phyloP scores from a whole-genome alignment of 768 basidiomycete genomes.

The Coprinopsis marcescibilis region DNA sequence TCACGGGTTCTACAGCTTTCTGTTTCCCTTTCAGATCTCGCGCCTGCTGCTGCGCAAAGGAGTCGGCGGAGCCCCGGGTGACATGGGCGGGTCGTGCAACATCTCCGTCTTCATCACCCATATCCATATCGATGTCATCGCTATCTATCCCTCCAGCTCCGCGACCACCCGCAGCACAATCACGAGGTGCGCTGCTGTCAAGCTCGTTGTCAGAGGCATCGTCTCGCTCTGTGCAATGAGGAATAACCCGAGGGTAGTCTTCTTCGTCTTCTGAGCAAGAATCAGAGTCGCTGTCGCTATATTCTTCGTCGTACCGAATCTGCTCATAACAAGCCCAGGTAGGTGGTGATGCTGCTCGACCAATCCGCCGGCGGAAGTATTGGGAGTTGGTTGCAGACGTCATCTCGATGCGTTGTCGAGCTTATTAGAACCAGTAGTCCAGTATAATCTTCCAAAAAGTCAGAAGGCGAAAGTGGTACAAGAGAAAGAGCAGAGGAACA shows the following conservation, averaged over 20 bases:
- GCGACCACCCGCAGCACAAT: slow-evolving; percentile 7
- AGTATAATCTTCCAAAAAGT: too few species aligned
- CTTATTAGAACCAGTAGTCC: too few species aligned
- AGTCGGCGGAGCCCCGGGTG: background rate
- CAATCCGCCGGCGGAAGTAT: slow-evolving; percentile 68
- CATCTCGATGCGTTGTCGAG: too few species aligned
- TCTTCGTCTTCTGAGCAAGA: slow-evolving; percentile 76
- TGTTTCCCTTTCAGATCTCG: slow-evolving; percentile 78
- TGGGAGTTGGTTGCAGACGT: slow-evolving; percentile 34
- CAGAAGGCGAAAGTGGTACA: too few species aligned
- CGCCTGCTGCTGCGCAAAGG: slow-evolving; percentile 29
- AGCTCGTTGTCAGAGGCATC: slow-evolving; percentile 9
- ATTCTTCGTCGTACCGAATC: slow-evolving; percentile 68
- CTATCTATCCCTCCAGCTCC: slow-evolving; percentile 14
- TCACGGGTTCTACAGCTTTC: slow-evolving; percentile 65
- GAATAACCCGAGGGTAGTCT: slow-evolving; percentile 35
- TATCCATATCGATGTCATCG: slow-evolving; percentile 44
- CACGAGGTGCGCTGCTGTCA: slow-evolving; percentile 11
- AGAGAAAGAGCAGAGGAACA: too few species aligned
- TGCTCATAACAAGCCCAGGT: slow-evolving; percentile 91
- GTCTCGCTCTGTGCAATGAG: background rate
- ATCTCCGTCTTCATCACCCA: slow-evolving; percentile 46
- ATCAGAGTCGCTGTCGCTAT: slow-evolving; percentile 56
- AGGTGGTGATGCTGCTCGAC: slow-evolving; percentile 76
- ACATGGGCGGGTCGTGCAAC: slow-evolving; percentile 11